Percentiles rank a stretch among this genome's conserved stretches.
phyloP scores from a whole-genome alignment of 768 basidiomycete genomes.

The Tulasnella sp. region DNA sequence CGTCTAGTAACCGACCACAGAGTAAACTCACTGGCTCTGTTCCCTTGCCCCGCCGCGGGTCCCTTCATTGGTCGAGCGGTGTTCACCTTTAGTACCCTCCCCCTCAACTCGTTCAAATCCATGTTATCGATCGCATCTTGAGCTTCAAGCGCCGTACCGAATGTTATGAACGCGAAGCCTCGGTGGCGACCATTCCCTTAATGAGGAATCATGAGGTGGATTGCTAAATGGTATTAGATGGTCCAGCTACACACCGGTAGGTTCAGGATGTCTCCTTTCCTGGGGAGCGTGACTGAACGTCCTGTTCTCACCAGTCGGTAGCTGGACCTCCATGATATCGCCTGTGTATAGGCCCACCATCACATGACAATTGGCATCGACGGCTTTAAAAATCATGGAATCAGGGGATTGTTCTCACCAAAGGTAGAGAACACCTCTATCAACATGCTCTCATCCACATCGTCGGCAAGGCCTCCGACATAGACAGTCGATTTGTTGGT shows the following conservation, averaged over 20 bases:
- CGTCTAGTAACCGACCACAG: constrained; percentile 3
- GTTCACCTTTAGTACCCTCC: constrained; percentile 69
- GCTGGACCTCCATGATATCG: constrained; percentile 83
- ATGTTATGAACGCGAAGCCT: constrained; percentile 91
- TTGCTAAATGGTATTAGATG: too few relatives aligned
- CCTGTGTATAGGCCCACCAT: constrained; percentile 36
- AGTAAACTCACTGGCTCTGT: constrained; percentile 56
- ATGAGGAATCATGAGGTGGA: too few relatives aligned
- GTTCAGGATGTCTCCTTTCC: background rate
- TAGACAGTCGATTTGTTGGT: constrained; percentile 78
- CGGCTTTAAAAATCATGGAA: too few relatives aligned
- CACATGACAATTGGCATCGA: too few relatives aligned
- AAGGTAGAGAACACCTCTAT: constrained; percentile 79
- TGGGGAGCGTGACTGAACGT: background rate
- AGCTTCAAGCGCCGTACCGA: constrained; percentile 65
- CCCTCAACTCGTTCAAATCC: constrained; percentile 75
- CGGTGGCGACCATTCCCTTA: constrained; percentile 59
- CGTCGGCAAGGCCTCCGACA: constrained; percentile 71
- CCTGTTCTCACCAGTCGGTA: constrained; percentile 45
- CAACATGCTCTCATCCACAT: constrained; percentile 67
- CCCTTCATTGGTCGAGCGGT: constrained; percentile 74
- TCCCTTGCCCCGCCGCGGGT: constrained; percentile 42
- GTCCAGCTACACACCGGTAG: background rate
- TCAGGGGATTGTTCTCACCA: constrained; percentile 52
- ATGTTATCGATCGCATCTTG: constrained; percentile 98